These are phyloP conservation scores for Neurospora sp. DNA, from an alignment of 495 filamentous ascomycete species.

Conservation along the genomic window DNA sequence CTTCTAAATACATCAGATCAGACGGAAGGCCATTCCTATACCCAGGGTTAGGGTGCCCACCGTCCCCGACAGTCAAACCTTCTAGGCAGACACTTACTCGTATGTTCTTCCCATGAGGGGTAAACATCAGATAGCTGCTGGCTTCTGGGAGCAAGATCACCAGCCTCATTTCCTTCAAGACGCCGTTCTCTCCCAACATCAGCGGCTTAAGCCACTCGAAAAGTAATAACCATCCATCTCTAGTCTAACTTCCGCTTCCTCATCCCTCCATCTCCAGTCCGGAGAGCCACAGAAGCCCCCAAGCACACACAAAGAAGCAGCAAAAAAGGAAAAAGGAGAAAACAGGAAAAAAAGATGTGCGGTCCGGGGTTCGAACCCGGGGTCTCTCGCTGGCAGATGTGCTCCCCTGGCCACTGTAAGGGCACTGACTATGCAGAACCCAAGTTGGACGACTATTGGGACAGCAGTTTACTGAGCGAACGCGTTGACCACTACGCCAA, in stretches of 20 bases:
- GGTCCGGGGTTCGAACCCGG: neutral
- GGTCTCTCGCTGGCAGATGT: neutral
- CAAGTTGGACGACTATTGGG: neutral
- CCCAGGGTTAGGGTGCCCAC: neutral
- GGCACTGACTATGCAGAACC: neutral
- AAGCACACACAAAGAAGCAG: neutral
- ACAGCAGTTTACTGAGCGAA: neutral
- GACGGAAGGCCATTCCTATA: neutral
- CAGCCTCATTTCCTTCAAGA: neutral
- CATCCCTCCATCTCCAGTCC: too few species aligned
- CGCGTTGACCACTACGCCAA: neutral
- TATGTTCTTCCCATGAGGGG: neutral
- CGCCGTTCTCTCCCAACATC: neutral
- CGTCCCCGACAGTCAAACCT: neutral
- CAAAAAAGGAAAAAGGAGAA: neutral
- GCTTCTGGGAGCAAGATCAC: neutral
- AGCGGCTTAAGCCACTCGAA: neutral
- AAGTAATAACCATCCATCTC: neutral
- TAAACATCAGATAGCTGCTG: neutral
- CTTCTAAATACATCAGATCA: neutral
- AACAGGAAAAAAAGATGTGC: neutral
- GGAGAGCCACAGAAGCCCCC: neutral
- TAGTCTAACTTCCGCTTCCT: neutral
- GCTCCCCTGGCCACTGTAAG: neutral
- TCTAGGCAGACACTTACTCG: neutral